These are phyloP conservation scores for Pythium aristosporum DNA, from an alignment of 352 stramenopile genomes.

Conservation along the genomic window DNA sequence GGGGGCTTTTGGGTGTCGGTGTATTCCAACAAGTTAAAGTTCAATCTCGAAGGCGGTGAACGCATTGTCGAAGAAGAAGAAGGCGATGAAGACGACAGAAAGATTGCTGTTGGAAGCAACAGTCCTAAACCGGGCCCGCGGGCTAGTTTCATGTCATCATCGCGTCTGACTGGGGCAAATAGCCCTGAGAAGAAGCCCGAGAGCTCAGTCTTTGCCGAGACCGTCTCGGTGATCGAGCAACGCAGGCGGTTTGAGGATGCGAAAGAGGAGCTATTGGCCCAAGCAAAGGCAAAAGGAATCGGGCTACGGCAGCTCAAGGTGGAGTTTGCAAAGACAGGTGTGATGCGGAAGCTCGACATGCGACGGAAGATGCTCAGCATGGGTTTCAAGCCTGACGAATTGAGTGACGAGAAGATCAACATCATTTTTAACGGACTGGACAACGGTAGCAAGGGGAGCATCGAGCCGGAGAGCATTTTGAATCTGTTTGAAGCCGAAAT, in stretches of 20 bases:
- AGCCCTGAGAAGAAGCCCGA: slow-evolving; percentile 37
- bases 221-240: slow-evolving; percentile 39
- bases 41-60: slow-evolving; percentile 70
- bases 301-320: slow-evolving; percentile 61
- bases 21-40: slow-evolving; percentile 68
- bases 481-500: slow-evolving; percentile 70
- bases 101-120: slow-evolving; percentile 2
- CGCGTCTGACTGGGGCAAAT: slow-evolving; percentile 1
- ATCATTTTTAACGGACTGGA: slow-evolving; percentile 59
- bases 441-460: slow-evolving; percentile 32
- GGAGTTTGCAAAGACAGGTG: slow-evolving; percentile 58
- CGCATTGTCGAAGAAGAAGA: slow-evolving; percentile 82
- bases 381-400: slow-evolving; percentile 64
- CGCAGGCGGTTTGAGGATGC: slow-evolving; percentile 64
- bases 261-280: slow-evolving; percentile 66
- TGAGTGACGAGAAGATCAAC: slow-evolving; percentile 73
- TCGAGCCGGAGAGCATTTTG: slow-evolving; percentile 52
- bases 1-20: slow-evolving; percentile 83
- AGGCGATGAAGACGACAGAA: slow-evolving; percentile 39
- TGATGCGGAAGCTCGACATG: slow-evolving; percentile 55
- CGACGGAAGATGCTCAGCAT: slow-evolving; percentile 58
- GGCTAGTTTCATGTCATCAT: slow-evolving; percentile 17
- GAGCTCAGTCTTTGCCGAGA: slow-evolving; percentile 32
- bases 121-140: slow-evolving; percentile 6
- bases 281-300: slow-evolving; percentile 64